Conservation (phyloP, 352 stramenopile species). For the Phytophthora melonis region DNA sequence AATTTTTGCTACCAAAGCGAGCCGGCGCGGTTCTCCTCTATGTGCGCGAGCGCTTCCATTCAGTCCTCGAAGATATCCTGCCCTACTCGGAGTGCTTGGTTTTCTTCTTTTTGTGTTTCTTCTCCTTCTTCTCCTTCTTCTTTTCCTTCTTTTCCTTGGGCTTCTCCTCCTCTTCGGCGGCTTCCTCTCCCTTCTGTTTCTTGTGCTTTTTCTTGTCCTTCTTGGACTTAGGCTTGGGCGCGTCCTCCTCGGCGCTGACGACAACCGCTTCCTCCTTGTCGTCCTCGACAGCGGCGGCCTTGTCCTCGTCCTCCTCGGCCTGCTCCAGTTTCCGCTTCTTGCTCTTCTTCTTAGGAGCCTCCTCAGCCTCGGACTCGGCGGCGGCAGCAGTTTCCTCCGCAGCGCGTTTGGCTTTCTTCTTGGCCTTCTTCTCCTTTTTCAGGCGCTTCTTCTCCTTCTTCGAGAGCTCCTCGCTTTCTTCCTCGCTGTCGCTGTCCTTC, state of each 20-base stretch:
- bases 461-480: slow-evolving; percentile 28
- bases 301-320: slow-evolving; percentile 23
- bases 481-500: slow-evolving; percentile 24
- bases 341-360: slow-evolving; percentile 39
- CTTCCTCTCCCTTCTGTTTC: slow-evolving; percentile 39
- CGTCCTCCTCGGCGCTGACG: slow-evolving; percentile 27
- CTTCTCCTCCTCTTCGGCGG: slow-evolving; percentile 17
- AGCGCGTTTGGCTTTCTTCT: slow-evolving; percentile 44
- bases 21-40: slow-evolving; percentile 18
- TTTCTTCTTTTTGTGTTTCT: slow-evolving; percentile 47
- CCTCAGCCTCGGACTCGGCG: slow-evolving; percentile 40
- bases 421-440: slow-evolving; percentile 57
- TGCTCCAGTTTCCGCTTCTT: slow-evolving; percentile 58
- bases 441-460: slow-evolving; percentile 53
- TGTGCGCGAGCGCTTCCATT: background rate
- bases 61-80: too few species aligned
- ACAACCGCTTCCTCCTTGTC: slow-evolving; percentile 37
- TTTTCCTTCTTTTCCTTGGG: slow-evolving; percentile 50
- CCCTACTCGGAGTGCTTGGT: slow-evolving; percentile 46
- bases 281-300: slow-evolving; percentile 37
- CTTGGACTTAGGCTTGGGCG: slow-evolving; percentile 37
- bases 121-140: slow-evolving; percentile 31
- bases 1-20: slow-evolving; percentile 17
- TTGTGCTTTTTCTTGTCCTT: slow-evolving; percentile 59
- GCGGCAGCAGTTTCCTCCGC: slow-evolving; percentile 27